These are phyloP conservation scores for Carex arenaria DNA, from an alignment of 202 grass and related monocot genomes.

Conservation along the genomic window DNA sequence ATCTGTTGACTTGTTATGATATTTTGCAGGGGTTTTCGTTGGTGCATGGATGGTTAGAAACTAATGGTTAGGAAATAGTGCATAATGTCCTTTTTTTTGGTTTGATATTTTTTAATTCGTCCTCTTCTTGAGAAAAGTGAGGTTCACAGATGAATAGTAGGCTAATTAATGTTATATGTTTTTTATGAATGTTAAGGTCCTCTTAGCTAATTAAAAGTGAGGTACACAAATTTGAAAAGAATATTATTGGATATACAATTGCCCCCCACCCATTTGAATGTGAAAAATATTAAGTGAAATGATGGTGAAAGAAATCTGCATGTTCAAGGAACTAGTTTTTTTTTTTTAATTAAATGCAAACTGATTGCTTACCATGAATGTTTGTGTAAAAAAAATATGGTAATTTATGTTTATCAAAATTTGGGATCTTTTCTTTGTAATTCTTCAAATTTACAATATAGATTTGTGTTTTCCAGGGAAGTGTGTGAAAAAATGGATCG, in stretches of 20 bases:
- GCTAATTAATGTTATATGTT: background rate
- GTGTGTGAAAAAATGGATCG: slow-evolving; percentile 59
- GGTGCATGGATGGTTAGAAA: background rate
- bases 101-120: background rate
- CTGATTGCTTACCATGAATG: background rate
- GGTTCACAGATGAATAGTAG: background rate
- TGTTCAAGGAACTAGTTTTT: background rate
- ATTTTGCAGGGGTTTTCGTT: background rate
- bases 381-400: background rate
- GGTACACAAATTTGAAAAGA: background rate
- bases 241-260: background rate
- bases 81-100: background rate
- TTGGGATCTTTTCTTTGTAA: background rate
- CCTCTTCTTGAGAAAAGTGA: background rate
- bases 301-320: background rate
- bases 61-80: background rate
- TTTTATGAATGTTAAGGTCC: background rate
- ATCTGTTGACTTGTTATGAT: slow-evolving; percentile 17
- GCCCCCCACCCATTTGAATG: background rate
- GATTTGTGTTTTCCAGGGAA: slow-evolving; percentile 2
- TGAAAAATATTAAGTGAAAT: background rate
- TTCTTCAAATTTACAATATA: background rate
- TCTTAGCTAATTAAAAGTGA: no score
- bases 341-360: background rate
- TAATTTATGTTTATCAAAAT: background rate